phyloP scores from a whole-genome alignment of 2,329 filamentous ascomycete species.

The Fusarium nurragi region DNA sequence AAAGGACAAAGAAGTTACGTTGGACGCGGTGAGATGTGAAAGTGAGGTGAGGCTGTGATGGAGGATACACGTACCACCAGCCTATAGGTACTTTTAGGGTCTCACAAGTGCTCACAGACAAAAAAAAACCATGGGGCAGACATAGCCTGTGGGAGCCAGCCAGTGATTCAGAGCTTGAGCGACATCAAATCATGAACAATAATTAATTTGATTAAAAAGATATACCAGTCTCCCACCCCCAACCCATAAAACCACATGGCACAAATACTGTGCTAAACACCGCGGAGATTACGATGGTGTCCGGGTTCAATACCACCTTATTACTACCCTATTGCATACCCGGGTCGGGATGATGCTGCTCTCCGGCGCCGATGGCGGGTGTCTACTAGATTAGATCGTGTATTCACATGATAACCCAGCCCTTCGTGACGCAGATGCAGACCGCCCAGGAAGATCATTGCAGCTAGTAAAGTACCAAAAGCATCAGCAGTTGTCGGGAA shows the following conservation, averaged over 20 bases:
- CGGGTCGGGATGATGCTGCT: slow-evolving; percentile 2
- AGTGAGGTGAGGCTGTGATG: slow-evolving; percentile 34
- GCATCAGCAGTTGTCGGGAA: slow-evolving; percentile 14
- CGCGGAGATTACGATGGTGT: slow-evolving; percentile 22
- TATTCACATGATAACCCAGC: slow-evolving; percentile 25
- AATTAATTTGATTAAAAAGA: not conserved
- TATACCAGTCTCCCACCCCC: not conserved
- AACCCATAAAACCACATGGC: slow-evolving; percentile 21
- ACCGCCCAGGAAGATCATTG: slow-evolving; percentile 19
- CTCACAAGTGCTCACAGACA: not conserved
- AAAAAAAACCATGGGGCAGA: not conserved
- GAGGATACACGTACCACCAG: slow-evolving; percentile 30
- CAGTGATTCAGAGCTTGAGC: not conserved
- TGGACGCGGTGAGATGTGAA: slow-evolving; percentile 20
- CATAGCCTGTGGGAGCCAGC: not conserved
- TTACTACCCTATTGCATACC: slow-evolving; percentile 24
- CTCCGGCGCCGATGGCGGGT: slow-evolving; percentile 24
- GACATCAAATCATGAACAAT: not conserved
- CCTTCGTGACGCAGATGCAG: slow-evolving; percentile 17
- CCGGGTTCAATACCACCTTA: not conserved
- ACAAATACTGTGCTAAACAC: slow-evolving; percentile 4
- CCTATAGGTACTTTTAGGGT: not conserved
- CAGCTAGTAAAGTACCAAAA: slow-evolving; percentile 16
- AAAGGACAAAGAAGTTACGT: slow-evolving; percentile 22
- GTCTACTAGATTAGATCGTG: slow-evolving; percentile 3